Percentiles rank a stretch among this genome's conserved stretches.
Conservation (phyloP, 441 rosid species). For the Eugenia klotzschiana region DNA sequence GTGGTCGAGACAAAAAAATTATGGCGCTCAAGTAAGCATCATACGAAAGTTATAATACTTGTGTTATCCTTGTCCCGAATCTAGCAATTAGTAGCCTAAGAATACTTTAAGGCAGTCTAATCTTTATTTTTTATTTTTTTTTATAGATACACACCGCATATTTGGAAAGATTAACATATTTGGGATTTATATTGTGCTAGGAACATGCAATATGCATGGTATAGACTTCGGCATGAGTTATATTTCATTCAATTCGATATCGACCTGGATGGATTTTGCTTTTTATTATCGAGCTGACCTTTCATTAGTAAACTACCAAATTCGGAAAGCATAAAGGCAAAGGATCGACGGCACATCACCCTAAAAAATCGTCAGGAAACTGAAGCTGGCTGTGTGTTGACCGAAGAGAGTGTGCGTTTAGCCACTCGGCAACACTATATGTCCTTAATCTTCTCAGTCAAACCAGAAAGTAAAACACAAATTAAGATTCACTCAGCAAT, state of each 20-base stretch:
- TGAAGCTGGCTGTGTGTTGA: background rate
- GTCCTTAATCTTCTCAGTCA: background rate
- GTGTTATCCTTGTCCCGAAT: background rate
- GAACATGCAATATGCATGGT: background rate
- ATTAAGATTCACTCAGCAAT: background rate
- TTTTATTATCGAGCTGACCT: background rate
- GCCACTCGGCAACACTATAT: background rate
- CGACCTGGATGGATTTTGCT: background rate
- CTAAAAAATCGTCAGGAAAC: no score
- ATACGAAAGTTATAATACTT: no score
- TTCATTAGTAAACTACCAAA: background rate
- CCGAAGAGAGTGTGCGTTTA: background rate
- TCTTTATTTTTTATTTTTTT: background rate
- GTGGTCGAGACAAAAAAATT: no score
- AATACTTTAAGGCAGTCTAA: background rate
- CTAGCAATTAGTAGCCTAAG: background rate
- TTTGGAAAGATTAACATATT: background rate
- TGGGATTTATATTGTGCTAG: background rate
- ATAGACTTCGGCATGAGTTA: background rate
- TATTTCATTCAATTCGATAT: background rate
- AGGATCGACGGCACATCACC: background rate
- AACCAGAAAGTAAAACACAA: background rate
- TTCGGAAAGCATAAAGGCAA: background rate
- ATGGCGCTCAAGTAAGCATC: no score
- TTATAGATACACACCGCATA: background rate